Evolutionary conservation across 192 early-diverging fungal species (phyloP), one percentile per base, ranked within the genome.

Genomic region (Coemansia sp.): DNA sequence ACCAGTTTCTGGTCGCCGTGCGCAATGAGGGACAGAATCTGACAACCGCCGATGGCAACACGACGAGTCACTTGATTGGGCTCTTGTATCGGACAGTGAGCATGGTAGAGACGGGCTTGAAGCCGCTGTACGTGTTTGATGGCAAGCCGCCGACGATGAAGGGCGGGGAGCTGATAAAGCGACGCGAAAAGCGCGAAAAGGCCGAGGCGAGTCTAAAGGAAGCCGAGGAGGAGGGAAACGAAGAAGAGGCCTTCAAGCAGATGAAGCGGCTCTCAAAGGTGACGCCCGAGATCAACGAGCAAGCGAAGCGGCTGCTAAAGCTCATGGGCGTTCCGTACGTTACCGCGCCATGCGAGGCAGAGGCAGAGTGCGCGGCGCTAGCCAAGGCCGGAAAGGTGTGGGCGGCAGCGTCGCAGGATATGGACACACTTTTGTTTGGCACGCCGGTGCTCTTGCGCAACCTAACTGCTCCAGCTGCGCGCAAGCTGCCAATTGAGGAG

Each of bases 1-100:
- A 99, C 75, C 97, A 99, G 85, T 99, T 99, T 82, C 89, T 99
- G 74, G 94, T 99, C 53, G 97, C 96, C 10, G 96, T 99, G 40
- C 87, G 97, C 29, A 85, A 86, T 54, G 96, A 98, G 60, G 97
- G 97, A 2, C 88, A 93, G 81, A 89, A 94, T 66, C 84, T 99
- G 45, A 91, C 90, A 12, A 95, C 93, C 59, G 92, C 93, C 62
- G 85, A 87, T 4, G 97, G 97, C 45, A 94, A 95, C 65, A 95
- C 94, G 0, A 99, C 97, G 19, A 94, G 94, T 85, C 97, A 99
- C 73, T 85, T 99, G 39, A 93, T 98, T 86, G 97, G 97, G 4
- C 89, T 97, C 76, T 92, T 99, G 53, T 96, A 99, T 76, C 92
- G 97, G 11, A 98, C 96, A 1, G 91, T 97, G 32, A 88, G 93